phyloP scores from a whole-genome alignment of 2,329 filamentous ascomycete genomes.

The Pseudocercospora eumusae region DNA sequence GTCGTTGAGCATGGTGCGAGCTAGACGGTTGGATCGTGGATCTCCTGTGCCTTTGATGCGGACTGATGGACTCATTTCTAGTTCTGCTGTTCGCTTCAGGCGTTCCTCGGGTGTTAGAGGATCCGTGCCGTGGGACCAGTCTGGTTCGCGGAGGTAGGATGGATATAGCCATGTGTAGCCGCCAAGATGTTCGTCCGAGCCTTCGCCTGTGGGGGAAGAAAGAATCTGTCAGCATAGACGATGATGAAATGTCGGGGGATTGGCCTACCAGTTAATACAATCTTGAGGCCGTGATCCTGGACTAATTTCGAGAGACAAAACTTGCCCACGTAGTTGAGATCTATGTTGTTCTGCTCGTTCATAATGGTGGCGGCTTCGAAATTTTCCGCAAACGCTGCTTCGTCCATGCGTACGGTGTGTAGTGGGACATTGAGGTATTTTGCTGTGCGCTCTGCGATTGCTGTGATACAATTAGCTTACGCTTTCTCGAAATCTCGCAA shows the following conservation, averaged over 20 bases:
- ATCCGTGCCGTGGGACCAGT: conserved; percentile 38
- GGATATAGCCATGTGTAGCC: conserved; percentile 53
- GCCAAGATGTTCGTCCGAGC: conserved; percentile 55
- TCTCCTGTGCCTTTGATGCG: not conserved
- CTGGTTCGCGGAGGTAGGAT: conserved; percentile 54
- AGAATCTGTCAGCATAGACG: not conserved
- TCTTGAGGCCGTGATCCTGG: conserved; percentile 52
- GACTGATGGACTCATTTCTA: conserved; percentile 9
- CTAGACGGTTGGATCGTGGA: not conserved
- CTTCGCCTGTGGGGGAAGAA: conserved; percentile 15
- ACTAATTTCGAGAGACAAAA: conserved; percentile 53
- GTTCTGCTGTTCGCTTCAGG: conserved; percentile 37
- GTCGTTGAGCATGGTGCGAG: conserved; percentile 13
- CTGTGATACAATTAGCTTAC: conserved; percentile 18
- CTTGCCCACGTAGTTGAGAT: conserved; percentile 57
- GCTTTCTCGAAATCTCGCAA: too few relatives aligned
- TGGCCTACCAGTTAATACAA: conserved; percentile 45
- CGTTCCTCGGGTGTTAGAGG: not conserved
- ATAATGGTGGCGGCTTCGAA: conserved; percentile 52
- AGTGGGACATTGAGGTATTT: conserved; percentile 52
- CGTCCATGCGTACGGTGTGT: conserved; percentile 48
- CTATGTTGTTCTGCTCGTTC: conserved; percentile 49
- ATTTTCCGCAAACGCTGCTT: conserved; percentile 46
- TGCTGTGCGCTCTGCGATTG: conserved; percentile 51
- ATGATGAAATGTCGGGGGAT: not conserved